Percentiles rank a stretch among this genome's conserved stretches.
Conservation (phyloP, 139 green algal genomes). For the Chlamydomonas schloesseri region DNA sequence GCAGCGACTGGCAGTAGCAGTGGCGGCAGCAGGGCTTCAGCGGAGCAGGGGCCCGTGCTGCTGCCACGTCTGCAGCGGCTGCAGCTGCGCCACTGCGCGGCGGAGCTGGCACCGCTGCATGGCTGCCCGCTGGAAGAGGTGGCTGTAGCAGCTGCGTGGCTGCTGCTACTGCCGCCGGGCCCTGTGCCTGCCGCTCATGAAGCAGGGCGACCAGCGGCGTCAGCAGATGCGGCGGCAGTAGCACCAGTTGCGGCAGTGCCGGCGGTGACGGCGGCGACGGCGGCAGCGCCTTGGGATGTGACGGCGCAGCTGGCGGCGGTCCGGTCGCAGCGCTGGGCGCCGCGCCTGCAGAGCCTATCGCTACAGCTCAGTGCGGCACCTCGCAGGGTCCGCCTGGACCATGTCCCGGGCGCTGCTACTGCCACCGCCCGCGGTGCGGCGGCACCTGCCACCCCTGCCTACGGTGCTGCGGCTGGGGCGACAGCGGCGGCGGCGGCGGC, state of each 20-base stretch:
- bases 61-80: not conserved
- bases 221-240: not conserved
- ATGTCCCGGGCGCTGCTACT: too few species aligned
- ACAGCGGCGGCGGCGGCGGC: not conserved
- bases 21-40: too few species aligned
- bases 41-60: not conserved
- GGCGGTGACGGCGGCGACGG: not conserved
- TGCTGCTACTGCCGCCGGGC: not conserved
- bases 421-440: too few species aligned
- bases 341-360: not conserved
- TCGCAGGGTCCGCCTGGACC: too few species aligned
- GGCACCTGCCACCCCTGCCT: not conserved
- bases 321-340: not conserved
- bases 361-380: not conserved
- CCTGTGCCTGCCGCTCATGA: not conserved
- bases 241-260: not conserved
- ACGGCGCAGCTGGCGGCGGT: conserved; percentile 15
- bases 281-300: conserved; percentile 22
- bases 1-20: too few species aligned
- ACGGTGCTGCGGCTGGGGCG: not conserved
- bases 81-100: conserved; percentile 24
- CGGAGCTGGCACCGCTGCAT: not conserved
- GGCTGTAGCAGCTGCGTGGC: conserved; percentile 10
- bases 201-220: too few species aligned
- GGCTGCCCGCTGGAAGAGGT: not conserved